Evolutionary conservation across 768 basidiomycete species (phyloP).

Genomic region (Russula foetens): DNA sequence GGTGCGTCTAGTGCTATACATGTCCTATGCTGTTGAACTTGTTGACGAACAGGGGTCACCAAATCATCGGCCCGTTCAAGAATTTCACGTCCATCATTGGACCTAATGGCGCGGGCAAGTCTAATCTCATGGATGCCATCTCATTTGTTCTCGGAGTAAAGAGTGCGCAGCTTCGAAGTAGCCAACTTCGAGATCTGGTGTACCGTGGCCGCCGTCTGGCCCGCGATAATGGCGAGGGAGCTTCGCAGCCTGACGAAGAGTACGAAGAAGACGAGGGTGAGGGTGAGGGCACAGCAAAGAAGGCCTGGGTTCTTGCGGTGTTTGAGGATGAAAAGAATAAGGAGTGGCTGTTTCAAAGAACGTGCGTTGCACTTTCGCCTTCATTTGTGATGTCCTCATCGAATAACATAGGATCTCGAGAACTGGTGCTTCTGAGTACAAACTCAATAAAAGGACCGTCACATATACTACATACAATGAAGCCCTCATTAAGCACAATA

Average conservation of each 20-base stretch:
- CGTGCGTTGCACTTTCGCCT: constrained; percentile 43
- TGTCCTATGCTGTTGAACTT: background rate
- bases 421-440: constrained; percentile 85
- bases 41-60: constrained; percentile 49
- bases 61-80: constrained; percentile 84
- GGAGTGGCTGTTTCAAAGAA: constrained; percentile 88
- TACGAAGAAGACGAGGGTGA: constrained; percentile 41
- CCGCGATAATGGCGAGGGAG: constrained; percentile 34
- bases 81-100: constrained; percentile 96
- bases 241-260: constrained; percentile 30
- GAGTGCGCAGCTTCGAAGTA: constrained; percentile 85
- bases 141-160: constrained; percentile 97
- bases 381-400: background rate
- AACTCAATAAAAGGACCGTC: constrained; percentile 70
- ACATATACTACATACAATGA: constrained; percentile 86
- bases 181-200: constrained; percentile 90
- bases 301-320: constrained; percentile 94
- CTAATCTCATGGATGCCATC: constrained; percentile 99
- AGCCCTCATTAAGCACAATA: constrained; percentile 81
- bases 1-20: constrained; percentile 31
- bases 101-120: constrained; percentile 98
- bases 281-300: constrained; percentile 80
- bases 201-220: constrained; percentile 83
- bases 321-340: constrained; percentile 69
- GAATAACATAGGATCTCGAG: constrained; percentile 64